Percentiles rank a stretch among this genome's conserved stretches.
Conservation (phyloP, 768 basidiomycete genomes). For the Cystofilobasidium macerans region DNA sequence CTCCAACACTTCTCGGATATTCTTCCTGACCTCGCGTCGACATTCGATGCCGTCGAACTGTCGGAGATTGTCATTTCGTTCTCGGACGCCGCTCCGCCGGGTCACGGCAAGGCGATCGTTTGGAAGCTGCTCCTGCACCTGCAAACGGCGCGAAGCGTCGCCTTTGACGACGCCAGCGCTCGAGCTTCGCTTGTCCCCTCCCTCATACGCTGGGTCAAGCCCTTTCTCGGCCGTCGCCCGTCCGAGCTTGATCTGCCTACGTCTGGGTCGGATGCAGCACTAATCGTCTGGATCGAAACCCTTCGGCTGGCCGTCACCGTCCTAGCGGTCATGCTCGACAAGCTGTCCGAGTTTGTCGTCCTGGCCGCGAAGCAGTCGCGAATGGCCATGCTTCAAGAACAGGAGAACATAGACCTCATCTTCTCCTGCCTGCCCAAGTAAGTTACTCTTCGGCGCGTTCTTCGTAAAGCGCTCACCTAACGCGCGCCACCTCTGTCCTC, state of each 20-base stretch:
- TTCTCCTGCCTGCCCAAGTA: conserved; percentile 73
- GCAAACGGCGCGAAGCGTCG: conserved; percentile 75
- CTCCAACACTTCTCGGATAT: conserved; percentile 86
- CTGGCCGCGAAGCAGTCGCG: conserved; percentile 55
- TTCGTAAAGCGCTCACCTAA: background rate
- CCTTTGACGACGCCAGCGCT: conserved; percentile 72
- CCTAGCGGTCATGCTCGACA: conserved; percentile 60
- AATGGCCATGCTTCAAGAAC: conserved; percentile 59
- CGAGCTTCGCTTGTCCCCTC: conserved; percentile 72
- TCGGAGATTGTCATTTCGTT: conserved; percentile 78
- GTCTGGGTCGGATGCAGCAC: conserved; percentile 61
- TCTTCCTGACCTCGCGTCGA: conserved; percentile 71
- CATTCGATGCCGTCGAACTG: conserved; percentile 70
- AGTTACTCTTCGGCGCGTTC: conserved; percentile 28
- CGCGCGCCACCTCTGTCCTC: conserved; percentile 4
- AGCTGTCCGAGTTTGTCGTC: conserved; percentile 64
- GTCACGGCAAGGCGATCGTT: conserved; percentile 76
- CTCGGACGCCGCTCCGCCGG: conserved; percentile 63
- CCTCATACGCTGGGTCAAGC: conserved; percentile 86
- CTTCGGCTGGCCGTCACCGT: conserved; percentile 77
- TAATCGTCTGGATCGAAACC: conserved; percentile 78
- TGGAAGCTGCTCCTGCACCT: conserved; percentile 92
- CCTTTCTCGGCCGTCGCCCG: conserved; percentile 62
- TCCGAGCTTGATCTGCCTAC: conserved; percentile 44
- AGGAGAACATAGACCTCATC: conserved; percentile 81